Conservation (phyloP, 805 yeast species). For the Scheffersomyces ergatensis region DNA sequence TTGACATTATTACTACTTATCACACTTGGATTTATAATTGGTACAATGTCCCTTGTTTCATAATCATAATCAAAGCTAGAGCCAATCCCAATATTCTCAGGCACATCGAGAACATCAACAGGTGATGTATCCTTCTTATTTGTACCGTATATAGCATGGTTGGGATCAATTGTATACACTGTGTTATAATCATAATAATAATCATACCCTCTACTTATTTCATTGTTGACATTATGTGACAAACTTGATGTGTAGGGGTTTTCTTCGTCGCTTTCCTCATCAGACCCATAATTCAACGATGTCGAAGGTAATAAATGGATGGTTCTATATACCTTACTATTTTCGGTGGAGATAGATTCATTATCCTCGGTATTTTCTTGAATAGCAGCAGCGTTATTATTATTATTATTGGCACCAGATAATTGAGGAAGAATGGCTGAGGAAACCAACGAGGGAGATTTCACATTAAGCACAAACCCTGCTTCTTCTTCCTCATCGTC, state of each 20-base stretch:
- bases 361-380: conserved; percentile 21
- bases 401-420: conserved; percentile 9
- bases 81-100: conserved; percentile 43
- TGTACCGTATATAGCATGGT: conserved; percentile 35
- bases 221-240: conserved; percentile 70
- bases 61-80: conserved; percentile 38
- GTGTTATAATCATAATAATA: conserved; percentile 79
- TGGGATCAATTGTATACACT: conserved; percentile 59
- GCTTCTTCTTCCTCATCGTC: conserved; percentile 61
- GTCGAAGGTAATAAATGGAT: conserved; percentile 87
- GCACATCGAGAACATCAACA: conserved; percentile 45
- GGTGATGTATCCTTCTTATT: conserved; percentile 15
- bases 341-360: conserved; percentile 28
- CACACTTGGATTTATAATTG: conserved; percentile 22
- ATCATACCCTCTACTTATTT: conserved; percentile 64
- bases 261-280: conserved; percentile 61
- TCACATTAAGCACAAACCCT: conserved; percentile 63
- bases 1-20: conserved; percentile 4
- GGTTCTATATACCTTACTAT: conserved; percentile 42
- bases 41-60: conserved; percentile 15
- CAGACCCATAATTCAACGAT: conserved; percentile 72
- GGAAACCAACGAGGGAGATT: conserved; percentile 33
- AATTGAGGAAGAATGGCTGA: conserved; percentile 20
- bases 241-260: conserved; percentile 50
- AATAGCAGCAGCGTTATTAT: neutral